Conservation (phyloP, 1,139 yeast species). For the Pichia sp. region DNA sequence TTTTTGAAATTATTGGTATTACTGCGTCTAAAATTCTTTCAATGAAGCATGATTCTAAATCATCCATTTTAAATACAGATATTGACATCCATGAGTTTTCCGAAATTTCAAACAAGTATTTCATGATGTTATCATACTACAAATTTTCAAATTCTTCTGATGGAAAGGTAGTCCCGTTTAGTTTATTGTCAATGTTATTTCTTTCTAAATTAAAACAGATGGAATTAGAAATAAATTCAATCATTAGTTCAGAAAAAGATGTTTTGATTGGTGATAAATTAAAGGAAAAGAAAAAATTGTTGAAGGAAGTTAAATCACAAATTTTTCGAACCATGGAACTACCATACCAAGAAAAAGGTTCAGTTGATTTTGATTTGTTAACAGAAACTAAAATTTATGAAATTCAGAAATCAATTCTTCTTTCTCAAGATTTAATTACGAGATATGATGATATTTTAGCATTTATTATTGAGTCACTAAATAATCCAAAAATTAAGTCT, state of each 20-base stretch:
- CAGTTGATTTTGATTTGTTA: background rate
- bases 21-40: slow-evolving; percentile 46
- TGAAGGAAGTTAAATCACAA: background rate
- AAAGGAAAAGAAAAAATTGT: background rate
- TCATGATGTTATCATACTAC: background rate
- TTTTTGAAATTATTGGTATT: slow-evolving; percentile 50
- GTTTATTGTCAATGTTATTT: background rate
- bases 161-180: background rate
- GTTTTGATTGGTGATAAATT: slow-evolving; percentile 5
- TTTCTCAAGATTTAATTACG: slow-evolving; percentile 28
- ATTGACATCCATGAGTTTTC: slow-evolving; percentile 19
- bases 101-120: background rate
- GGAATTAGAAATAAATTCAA: background rate
- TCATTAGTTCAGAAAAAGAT: background rate
- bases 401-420: slow-evolving; percentile 12
- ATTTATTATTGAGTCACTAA: slow-evolving; percentile 43
- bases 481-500: slow-evolving; percentile 50
- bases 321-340: background rate
- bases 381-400: background rate
- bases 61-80: background rate
- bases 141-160: background rate
- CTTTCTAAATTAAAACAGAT: background rate
- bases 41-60: slow-evolving; percentile 21
- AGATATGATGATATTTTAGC: slow-evolving; percentile 50
- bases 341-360: background rate